These are phyloP conservation scores for Gymnopilus dilepis DNA, from an alignment of 768 basidiomycete genomes.

Conservation along the genomic window DNA sequence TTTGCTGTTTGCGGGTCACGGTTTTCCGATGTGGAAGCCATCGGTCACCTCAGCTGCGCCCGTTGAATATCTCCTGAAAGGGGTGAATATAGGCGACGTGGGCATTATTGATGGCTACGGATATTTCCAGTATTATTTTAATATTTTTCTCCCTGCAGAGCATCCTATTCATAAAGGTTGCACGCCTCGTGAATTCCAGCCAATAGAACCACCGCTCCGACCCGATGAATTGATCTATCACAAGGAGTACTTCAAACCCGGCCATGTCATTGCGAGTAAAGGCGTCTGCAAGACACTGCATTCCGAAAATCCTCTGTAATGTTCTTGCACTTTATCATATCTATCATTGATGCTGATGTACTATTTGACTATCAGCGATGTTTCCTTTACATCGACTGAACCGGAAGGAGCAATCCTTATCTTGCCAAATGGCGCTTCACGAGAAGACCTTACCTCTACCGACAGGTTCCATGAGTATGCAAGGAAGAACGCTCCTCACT, in stretches of 20 bases:
- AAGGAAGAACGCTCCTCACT: slow-evolving; percentile 11
- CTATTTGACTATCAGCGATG: not conserved
- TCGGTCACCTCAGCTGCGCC: slow-evolving; percentile 8
- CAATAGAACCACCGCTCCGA: slow-evolving; percentile 7
- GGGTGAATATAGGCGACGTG: slow-evolving; percentile 23
- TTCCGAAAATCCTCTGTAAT: slow-evolving; percentile 10
- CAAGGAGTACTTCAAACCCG: slow-evolving; percentile 11
- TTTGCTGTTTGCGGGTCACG: slow-evolving; percentile 11
- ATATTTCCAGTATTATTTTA: slow-evolving; percentile 19
- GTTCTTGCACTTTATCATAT: not conserved
- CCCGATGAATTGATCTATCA: slow-evolving; percentile 1
- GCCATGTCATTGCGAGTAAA: slow-evolving; percentile 15
- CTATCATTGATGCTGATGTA: not conserved
- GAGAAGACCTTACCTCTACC: slow-evolving; percentile 19
- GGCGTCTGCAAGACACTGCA: slow-evolving; percentile 3
- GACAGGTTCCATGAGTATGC: slow-evolving; percentile 12
- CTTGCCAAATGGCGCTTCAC: slow-evolving; percentile 20
- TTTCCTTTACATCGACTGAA: slow-evolving; percentile 1
- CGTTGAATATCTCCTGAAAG: slow-evolving; percentile 12
- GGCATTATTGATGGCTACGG: slow-evolving; percentile 16
- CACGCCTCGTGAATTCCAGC: slow-evolving; percentile 14
- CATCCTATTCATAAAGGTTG: slow-evolving; percentile 15
- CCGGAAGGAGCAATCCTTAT: slow-evolving; percentile 20
- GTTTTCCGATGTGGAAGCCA: slow-evolving; percentile 16
- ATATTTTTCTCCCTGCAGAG: slow-evolving; percentile 17